phyloP scores from a whole-genome alignment of 257 asterid genomes.

The Cruciata laevipes region DNA sequence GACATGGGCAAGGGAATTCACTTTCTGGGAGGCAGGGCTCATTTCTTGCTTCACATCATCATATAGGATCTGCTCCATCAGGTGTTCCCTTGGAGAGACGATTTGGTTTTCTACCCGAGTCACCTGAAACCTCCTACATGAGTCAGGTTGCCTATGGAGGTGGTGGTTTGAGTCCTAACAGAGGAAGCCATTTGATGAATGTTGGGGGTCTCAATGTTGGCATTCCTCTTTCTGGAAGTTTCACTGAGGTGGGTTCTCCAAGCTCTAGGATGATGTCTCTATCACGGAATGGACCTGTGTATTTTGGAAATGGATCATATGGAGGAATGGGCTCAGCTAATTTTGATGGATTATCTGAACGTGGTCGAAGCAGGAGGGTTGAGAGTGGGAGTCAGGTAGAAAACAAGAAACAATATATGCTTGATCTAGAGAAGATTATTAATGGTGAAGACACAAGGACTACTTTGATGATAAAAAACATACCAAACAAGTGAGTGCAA shows the following conservation, averaged over 20 bases:
- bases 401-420: constrained; percentile 74
- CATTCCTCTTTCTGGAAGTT: constrained; percentile 55
- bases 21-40: constrained; percentile 44
- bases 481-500: constrained; percentile 82
- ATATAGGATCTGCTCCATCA: constrained; percentile 93
- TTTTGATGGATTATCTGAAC: constrained; percentile 53
- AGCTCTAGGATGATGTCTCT: constrained; percentile 54
- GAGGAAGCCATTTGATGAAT: constrained; percentile 40
- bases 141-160: constrained; percentile 45
- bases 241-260: constrained; percentile 55
- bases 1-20: constrained; percentile 44
- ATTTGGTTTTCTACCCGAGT: constrained; percentile 73
- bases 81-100: constrained; percentile 68
- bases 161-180: constrained; percentile 38
- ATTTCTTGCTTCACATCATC: constrained; percentile 51
- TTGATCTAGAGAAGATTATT: constrained; percentile 73
- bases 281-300: constrained; percentile 59
- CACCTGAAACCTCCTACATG: constrained; percentile 67
- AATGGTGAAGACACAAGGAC: constrained; percentile 84
- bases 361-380: constrained; percentile 61
- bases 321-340: constrained; percentile 45
- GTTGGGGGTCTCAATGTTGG: constrained; percentile 56
- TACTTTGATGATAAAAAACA: constrained; percentile 90
- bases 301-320: constrained; percentile 61
- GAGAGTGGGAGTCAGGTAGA: constrained; percentile 68